These are phyloP conservation scores for Solanum paucissectum DNA, from an alignment of 257 asterid species.

Conservation along the genomic window DNA sequence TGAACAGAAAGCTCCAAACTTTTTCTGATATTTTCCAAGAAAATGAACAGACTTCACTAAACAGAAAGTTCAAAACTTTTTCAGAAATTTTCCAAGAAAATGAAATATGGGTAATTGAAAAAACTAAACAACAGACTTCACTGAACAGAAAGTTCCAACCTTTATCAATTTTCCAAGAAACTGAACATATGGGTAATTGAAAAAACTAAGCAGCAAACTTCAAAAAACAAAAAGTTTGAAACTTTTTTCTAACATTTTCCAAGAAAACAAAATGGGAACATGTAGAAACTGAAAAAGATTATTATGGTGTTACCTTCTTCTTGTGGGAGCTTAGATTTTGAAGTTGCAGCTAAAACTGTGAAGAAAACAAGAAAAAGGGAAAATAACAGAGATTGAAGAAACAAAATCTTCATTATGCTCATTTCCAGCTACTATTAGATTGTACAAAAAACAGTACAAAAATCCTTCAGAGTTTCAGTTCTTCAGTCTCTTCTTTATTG, in stretches of 20 bases:
- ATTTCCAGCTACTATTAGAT: background rate
- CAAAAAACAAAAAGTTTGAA: background rate
- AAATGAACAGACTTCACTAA: background rate
- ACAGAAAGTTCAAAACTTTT: conserved; percentile 16
- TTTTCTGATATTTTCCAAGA: background rate
- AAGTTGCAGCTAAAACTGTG: conserved; percentile 23
- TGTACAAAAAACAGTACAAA: background rate
- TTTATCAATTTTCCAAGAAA: conserved; percentile 1
- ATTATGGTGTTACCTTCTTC: conserved; percentile 38
- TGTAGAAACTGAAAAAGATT: background rate
- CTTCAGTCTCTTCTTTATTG: background rate
- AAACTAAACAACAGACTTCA: background rate
- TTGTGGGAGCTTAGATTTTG: conserved; percentile 26
- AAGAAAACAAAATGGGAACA: background rate
- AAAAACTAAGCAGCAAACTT: background rate
- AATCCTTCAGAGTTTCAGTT: background rate
- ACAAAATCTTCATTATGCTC: conserved; percentile 1
- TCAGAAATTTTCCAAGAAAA: background rate
- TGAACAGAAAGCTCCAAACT: background rate
- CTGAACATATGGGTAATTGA: background rate
- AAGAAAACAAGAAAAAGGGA: conserved; percentile 16
- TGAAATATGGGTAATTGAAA: background rate
- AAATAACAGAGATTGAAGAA: conserved; percentile 9
- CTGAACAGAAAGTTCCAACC: conserved; percentile 7
- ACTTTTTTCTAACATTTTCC: background rate